Evolutionary conservation across 805 yeast genomes (phyloP).

Genomic region (Zygosaccharomyces bailii): DNA sequence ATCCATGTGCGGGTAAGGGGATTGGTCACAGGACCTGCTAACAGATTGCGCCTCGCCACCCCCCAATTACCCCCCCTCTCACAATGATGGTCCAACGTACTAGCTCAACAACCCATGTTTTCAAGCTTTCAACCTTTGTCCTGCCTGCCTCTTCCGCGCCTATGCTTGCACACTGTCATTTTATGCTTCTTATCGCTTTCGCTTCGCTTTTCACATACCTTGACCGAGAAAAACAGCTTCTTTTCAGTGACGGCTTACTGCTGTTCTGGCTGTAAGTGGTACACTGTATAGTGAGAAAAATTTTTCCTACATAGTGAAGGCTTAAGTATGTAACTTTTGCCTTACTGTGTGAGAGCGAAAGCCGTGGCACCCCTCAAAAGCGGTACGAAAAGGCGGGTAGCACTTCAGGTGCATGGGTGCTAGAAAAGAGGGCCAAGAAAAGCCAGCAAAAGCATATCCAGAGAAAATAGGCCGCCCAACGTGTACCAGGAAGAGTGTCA

Average conservation of each 20-base stretch:
- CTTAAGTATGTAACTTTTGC: constrained; percentile 13
- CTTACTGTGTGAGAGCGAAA: constrained; percentile 4
- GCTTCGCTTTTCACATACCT: constrained; percentile 6
- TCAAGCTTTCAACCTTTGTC: background rate
- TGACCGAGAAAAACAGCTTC: constrained; percentile 8
- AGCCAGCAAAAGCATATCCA: no score
- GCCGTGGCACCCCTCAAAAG: constrained; percentile 14
- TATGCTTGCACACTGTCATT: background rate
- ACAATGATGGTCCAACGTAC: background rate
- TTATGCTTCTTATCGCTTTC: background rate
- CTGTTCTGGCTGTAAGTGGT: constrained; percentile 7
- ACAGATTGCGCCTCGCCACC: no score
- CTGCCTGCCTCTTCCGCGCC: background rate
- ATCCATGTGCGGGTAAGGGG: no score
- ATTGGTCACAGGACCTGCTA: no score
- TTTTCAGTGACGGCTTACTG: constrained; percentile 3
- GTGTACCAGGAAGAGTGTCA: no score
- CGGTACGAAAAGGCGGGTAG: constrained; percentile 7
- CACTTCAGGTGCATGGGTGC: no score
- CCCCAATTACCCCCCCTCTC: background rate
- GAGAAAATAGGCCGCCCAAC: no score
- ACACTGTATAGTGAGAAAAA: constrained; percentile 9
- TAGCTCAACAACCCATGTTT: no score
- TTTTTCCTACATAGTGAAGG: constrained; percentile 8
- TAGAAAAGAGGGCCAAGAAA: no score